phyloP scores from a whole-genome alignment of 2,329 filamentous ascomycete species.

The Monascus ruber region DNA sequence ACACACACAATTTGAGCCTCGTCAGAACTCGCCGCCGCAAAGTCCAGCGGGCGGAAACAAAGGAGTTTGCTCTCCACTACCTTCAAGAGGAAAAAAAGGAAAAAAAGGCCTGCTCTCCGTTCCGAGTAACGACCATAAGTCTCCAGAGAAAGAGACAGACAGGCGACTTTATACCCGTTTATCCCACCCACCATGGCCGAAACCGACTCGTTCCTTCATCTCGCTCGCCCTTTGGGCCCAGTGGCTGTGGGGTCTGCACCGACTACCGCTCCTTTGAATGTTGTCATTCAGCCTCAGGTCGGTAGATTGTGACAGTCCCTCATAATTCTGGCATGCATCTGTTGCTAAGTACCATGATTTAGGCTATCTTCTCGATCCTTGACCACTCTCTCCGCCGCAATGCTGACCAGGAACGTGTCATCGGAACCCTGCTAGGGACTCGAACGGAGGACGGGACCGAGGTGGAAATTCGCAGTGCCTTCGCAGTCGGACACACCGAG shows the following conservation, averaged over 20 bases:
- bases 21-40: slow-evolving; percentile 9
- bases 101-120: slow-evolving; percentile 1
- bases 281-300: slow-evolving; percentile 92
- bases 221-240: slow-evolving; percentile 82
- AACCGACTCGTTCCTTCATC: slow-evolving; percentile 81
- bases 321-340: not conserved
- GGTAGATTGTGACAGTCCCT: slow-evolving; percentile 23
- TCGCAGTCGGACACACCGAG: slow-evolving; percentile 96
- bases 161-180: slow-evolving; percentile 6
- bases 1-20: slow-evolving; percentile 32
- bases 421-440: slow-evolving; percentile 85
- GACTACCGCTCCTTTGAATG: slow-evolving; percentile 81
- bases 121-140: not conserved
- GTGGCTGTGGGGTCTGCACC: slow-evolving; percentile 66
- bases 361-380: slow-evolving; percentile 56
- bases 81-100: not conserved
- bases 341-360: slow-evolving; percentile 8
- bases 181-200: slow-evolving; percentile 61
- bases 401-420: slow-evolving; percentile 86
- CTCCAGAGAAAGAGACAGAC: slow-evolving; percentile 1
- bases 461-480: slow-evolving; percentile 90
- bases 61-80: slow-evolving; percentile 6
- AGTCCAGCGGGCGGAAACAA: slow-evolving; percentile 16
- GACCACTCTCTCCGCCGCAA: slow-evolving; percentile 92
- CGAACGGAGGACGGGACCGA: slow-evolving; percentile 95